Evolutionary conservation across 1,284 basidiomycete genomes (phyloP), one percentile per base, ranked within the genome.

Genomic region (Ustilago sp.): DNA sequence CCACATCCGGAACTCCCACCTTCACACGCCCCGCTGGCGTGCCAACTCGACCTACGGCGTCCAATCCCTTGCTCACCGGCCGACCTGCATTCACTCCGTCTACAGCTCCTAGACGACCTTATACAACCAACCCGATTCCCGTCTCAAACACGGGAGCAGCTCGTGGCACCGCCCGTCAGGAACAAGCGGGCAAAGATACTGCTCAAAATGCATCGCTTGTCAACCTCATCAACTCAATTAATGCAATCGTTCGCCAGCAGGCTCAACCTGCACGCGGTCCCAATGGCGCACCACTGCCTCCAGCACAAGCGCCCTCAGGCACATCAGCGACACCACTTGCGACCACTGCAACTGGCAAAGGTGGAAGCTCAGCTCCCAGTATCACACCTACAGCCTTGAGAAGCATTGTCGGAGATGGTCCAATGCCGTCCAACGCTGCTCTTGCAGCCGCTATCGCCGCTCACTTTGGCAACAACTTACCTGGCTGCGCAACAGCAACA

Each of bases 371-470:
- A 8, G 31, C 54, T n/a, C 58, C 70, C 15, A 53, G 55, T 17
- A 52, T 73, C 53, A 47, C 70, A 31, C 64, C 64, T 8, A 57
- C 74, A 19, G 60, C 63, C 28, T 50, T 77, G 19, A 65, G 65
- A 38, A 77, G 63, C 62, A 77, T 77, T 28, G 69, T 77, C 8
- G 74, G 69, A 39, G 74, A 77, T 48, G 74, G 74, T 0, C 74
- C 74, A 12, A 73, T 77, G 74, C 74, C 74, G 5, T 77, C 74
- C 59, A 77, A 77, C 13, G 74, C 74, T 9, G 68, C 74, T 23
- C 36, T 77, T 47, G 74, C 69, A 11, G 74, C 74, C 38, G 74
- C 74, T 4, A 77, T 77, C 31, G 63, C 62, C 8, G 74, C 74
- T 43, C 74, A 77, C 57, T 77, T 77, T 62, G 74, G 74, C 41